Evolutionary conservation across 2,329 filamentous ascomycete genomes (phyloP), one percentile per base, ranked within the genome.

Genomic region (Pezicula neosporulosa): DNA sequence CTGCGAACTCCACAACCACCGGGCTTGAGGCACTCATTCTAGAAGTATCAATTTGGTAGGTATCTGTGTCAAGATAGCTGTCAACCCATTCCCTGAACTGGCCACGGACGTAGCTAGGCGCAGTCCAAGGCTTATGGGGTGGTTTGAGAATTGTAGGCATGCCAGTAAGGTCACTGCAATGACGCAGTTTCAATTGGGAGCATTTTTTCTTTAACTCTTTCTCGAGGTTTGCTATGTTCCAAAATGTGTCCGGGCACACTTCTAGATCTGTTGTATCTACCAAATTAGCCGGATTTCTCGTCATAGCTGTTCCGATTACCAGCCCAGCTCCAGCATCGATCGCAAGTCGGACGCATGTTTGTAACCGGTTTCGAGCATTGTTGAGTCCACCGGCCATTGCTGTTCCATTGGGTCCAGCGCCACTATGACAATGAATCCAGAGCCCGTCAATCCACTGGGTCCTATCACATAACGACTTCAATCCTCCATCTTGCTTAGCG

Each of bases 341-440:
- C 2, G 59, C 58, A 19, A 62, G 37, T 10, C 60, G 56, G 6
- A 62, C 13, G 48, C 59, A 61, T 3, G 60, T 55, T 46, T 63
- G 58, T 15, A 60, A 39, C 16, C 60, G 52, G 44, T 58, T 62
- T 16, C 59, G 49, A 7, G 54, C 55, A 43, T 63, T 63, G 48
- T 59, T 62, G 1, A 60, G 45, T 6, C 60, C 60, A 9, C 60
- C 58, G 16, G 46, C 49, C 18, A 58, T 45, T 10, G 58, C 54
- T 15, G 38, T 56, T 10, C 52, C 28, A n/a, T 55, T 48, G 16
- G 35, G 35, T 3, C 55, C 53, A 30, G 44, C 50, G 42, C 47
- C 54, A 27, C 49, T 57, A 30, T 63, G 58, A 6, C 60, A 62
- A 30, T 62, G 58, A 19, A 62, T 48, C 52, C 56, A 63, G n/a